These are phyloP conservation scores for Cutaneotrichosporon sp. DNA, from an alignment of 1,284 basidiomycete species.

Conservation along the genomic window DNA sequence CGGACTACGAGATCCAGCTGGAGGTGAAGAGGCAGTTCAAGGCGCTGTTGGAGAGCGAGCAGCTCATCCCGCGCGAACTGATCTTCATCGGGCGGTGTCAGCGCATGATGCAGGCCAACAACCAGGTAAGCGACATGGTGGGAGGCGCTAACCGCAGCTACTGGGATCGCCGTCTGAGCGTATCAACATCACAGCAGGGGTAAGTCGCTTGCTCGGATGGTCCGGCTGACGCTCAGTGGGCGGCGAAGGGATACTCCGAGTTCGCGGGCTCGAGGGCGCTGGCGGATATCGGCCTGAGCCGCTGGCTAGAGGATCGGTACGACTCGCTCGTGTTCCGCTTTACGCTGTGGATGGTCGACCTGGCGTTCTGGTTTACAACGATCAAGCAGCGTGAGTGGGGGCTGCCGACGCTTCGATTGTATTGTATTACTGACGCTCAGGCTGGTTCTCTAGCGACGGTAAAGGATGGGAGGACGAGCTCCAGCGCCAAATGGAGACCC, in stretches of 20 bases:
- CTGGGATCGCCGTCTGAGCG: constrained; percentile 79
- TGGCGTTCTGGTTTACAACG: constrained; percentile 47
- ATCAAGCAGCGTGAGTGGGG: constrained; percentile 40
- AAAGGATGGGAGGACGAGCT: constrained; percentile 44
- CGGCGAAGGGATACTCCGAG: constrained; percentile 48
- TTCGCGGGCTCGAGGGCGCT: constrained; percentile 55
- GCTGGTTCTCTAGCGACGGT: constrained; percentile 17
- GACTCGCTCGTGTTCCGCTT: constrained; percentile 48
- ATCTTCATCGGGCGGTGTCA: constrained; percentile 79
- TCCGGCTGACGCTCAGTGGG: constrained; percentile 42
- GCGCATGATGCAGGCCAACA: constrained; percentile 57
- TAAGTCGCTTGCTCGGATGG: constrained; percentile 20
- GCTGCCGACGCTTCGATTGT: no score
- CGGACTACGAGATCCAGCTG: constrained; percentile 49
- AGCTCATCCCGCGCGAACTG: constrained; percentile 51
- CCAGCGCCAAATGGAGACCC: constrained; percentile 46
- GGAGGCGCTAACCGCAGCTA: no score
- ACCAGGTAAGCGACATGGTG: no score
- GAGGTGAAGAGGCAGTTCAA: constrained; percentile 51
- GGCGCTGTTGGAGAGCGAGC: constrained; percentile 52
- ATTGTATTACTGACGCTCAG: constrained; percentile 2
- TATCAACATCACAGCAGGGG: constrained; percentile 71
- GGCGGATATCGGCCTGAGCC: constrained; percentile 33
- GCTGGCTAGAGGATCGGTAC: constrained; percentile 44
- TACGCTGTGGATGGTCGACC: constrained; percentile 49